phyloP scores from a whole-genome alignment of 176 grass and related monocot species.

The Cenchrus purpureus region DNA sequence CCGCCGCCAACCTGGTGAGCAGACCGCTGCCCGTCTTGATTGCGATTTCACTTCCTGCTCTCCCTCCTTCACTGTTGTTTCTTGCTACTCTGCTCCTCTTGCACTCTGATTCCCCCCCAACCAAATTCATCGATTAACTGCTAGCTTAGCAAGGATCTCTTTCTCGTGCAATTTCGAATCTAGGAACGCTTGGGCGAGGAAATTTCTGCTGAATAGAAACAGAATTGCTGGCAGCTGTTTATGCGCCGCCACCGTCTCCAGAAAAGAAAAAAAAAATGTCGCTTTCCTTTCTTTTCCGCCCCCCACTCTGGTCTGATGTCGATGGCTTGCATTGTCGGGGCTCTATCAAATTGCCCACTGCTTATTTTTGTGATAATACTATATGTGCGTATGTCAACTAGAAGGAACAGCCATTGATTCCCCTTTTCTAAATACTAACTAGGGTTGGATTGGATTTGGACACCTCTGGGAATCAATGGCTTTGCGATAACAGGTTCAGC shows the following conservation, averaged over 20 bases:
- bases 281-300: slow-evolving; percentile 22
- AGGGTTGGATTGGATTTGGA: neutral
- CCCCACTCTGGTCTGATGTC: slow-evolving; percentile 10
- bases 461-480: neutral
- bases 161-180: neutral
- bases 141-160: no score
- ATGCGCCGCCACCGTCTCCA: slow-evolving; percentile 14
- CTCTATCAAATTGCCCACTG: slow-evolving; percentile 22
- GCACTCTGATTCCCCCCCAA: neutral
- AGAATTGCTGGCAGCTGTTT: neutral
- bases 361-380: neutral
- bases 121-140: neutral
- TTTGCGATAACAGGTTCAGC: slow-evolving; percentile 1
- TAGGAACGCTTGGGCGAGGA: neutral
- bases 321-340: slow-evolving; percentile 33
- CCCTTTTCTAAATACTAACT: neutral
- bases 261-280: slow-evolving; percentile 6
- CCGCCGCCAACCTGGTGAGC: slow-evolving; percentile 54
- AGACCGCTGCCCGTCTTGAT: slow-evolving; percentile 17
- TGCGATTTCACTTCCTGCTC: neutral
- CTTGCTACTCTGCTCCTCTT: neutral
- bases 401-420: neutral
- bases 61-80: neutral
- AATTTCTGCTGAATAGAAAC: neutral
- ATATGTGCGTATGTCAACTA: neutral